These are phyloP conservation scores for Trichoderma oligosporum DNA, from an alignment of 2,329 filamentous ascomycete genomes.

Conservation along the genomic window DNA sequence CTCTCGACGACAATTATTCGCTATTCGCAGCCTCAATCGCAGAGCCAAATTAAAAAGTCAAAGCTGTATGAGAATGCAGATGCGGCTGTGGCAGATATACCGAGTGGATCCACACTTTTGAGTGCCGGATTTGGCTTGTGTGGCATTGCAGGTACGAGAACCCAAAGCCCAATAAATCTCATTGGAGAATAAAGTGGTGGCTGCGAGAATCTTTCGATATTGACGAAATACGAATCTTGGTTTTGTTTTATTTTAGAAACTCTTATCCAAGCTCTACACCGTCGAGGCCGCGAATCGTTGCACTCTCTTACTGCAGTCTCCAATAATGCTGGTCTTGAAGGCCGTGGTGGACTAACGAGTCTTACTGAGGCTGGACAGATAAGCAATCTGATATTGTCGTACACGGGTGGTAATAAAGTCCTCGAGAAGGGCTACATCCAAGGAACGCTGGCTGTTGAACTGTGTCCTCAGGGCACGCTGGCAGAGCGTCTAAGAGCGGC, in stretches of 20 bases:
- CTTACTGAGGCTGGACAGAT: slow-evolving; percentile 68
- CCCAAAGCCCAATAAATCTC: too few species aligned
- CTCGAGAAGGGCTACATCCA: slow-evolving; percentile 71
- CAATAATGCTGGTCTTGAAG: slow-evolving; percentile 73
- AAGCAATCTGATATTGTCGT: slow-evolving; percentile 68
- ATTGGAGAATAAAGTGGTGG: too few species aligned
- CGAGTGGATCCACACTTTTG: slow-evolving; percentile 66
- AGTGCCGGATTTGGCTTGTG: slow-evolving; percentile 82
- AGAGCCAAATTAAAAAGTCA: slow-evolving; percentile 34
- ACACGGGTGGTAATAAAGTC: slow-evolving; percentile 72
- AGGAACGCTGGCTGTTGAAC: slow-evolving; percentile 70
- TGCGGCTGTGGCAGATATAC: slow-evolving; percentile 65
- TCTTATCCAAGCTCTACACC: slow-evolving; percentile 64
- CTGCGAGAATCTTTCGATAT: too few species aligned
- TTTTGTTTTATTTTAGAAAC: slow-evolving; percentile 52
- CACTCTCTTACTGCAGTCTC: slow-evolving; percentile 71
- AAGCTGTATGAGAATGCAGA: slow-evolving; percentile 57
- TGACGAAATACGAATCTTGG: too few species aligned
- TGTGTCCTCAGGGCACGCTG: slow-evolving; percentile 72
- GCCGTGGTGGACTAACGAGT: slow-evolving; percentile 63
- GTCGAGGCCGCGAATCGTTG: slow-evolving; percentile 56
- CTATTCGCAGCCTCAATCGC: slow-evolving; percentile 21
- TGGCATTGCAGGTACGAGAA: slow-evolving; percentile 62
- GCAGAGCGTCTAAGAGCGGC: slow-evolving; percentile 69
- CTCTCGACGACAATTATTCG: slow-evolving; percentile 4